Evolutionary conservation across 2,329 filamentous ascomycete genomes (phyloP), one percentile per base, ranked within the genome.

Genomic region (Fusarium sp.): DNA sequence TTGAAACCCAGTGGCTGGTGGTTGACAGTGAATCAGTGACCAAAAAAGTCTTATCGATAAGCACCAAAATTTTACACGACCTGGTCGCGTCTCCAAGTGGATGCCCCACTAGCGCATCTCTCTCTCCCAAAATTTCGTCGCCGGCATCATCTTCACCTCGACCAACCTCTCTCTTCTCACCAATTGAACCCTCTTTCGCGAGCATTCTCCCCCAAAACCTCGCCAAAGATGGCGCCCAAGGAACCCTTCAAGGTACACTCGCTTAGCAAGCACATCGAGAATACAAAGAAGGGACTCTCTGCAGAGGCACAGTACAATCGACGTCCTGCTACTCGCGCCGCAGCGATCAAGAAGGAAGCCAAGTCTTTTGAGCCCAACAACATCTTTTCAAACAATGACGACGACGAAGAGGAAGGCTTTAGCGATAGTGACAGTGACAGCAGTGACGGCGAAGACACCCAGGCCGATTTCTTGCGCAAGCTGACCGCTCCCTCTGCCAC

Each of bases 181-280:
- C 75, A 69, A 77, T 80, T 79, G 75, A 76, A 63, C 71, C 70
- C 48, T 67, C 69, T 67, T 63, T 63, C 66, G 60, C 68, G 56
- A 66, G 61, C 75, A 74, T 27, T 58, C 45, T 69, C 37, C 58
- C 18, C 20, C 10, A 24, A 37, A 68, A 67, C 69, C 45, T 57
- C 70, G 67, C 71, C 72, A 71, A 80, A 75, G 71, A 84, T 84
- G 83, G 82, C 81, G 66, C 81, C 81, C 64, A 83, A 82, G 54
- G 76, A 79, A 71, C 77, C 79, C 1, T 84, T 76, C 76, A 80
- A 82, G 72, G 77, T 83, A 20, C 80, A 83, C 52, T 84, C 83
- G 27, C 79, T 84, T 60, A 82, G 58, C 71, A 79, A 83, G 76
- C 82, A 84, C 74, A 81, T 84, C 37, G 81, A 81, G 66, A 80